Conservation (phyloP, 345 rosid genomes). For the Populus tremula region DNA sequence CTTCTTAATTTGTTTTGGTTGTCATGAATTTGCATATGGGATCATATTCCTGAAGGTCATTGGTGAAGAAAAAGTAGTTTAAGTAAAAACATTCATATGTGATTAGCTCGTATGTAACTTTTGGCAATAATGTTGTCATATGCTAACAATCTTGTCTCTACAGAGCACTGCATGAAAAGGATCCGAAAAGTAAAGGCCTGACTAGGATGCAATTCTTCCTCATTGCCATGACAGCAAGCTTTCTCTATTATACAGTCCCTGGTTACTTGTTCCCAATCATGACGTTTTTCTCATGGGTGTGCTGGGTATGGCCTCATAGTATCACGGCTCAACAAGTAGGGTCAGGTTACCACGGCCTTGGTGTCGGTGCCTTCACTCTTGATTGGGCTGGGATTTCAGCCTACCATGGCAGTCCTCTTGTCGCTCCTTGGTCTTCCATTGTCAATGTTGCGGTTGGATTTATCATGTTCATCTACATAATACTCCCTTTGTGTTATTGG, state of each 20-base stretch:
- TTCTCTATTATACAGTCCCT: constrained; percentile 71
- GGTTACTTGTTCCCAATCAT: constrained; percentile 85
- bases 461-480: constrained; percentile 85
- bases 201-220: constrained; percentile 88
- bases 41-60: constrained; percentile 4
- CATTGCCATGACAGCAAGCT: constrained; percentile 58
- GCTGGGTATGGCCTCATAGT: constrained; percentile 84
- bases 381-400: constrained; percentile 99
- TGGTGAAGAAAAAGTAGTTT: not conserved
- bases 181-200: constrained; percentile 46
- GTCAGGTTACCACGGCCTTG: constrained; percentile 94
- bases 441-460: constrained; percentile 88
- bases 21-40: constrained; percentile 1
- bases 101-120: not conserved
- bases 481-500: constrained; percentile 95
- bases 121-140: not conserved
- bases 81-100: not conserved
- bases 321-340: constrained; percentile 97
- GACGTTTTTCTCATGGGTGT: constrained; percentile 97
- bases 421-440: constrained; percentile 87
- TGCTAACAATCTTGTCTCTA: constrained; percentile 2
- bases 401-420: constrained; percentile 95
- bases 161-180: constrained; percentile 98
- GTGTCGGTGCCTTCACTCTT: constrained; percentile 85
- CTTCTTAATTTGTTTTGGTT: not conserved